Evolutionary conservation across 192 early-diverging fungal species (phyloP), one percentile per base, ranked within the genome.

Genomic region (Lobulomyces angularis): DNA sequence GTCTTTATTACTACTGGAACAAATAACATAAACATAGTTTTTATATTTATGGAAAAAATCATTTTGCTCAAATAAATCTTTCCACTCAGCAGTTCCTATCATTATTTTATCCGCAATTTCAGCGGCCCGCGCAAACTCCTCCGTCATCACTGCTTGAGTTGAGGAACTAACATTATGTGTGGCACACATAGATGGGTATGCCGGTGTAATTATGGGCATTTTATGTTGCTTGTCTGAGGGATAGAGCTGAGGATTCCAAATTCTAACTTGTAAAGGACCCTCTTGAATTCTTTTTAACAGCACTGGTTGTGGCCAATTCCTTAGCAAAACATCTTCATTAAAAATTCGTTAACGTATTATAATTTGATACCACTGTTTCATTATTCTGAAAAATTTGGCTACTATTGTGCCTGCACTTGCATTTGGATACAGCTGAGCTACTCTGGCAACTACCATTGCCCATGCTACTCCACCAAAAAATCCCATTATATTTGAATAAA

Each of bases 121-220:
- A 5, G 67, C 69, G 0, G 84, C 90, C 28, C 81, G 70, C 47
- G 78, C 70, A 43, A 93, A 84, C 64, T 98, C 94, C 11, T 70
- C 58, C 8, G 73, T 77, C 43, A 90, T 96, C 11, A 98, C 78
- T 3, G 46, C 49, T 18, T 79, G 74, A 0, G 94, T 95, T 2
- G 88, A 92, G 37, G 65, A 50, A 1, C 84, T 88, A 8, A 98
- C 91, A 50, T 95, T 98, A 59, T 95, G 91, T 2, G 94, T 98
- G 2, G 90, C 77, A 56, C 91, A 95, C 90, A 92, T 95, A 18
- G 86, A 88, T 21, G 94, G 94, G 46, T 98, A 98, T 2, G 94
- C 90, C 3, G 94, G 94, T 7, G 94, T 98, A 50, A 98, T 98
- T 42, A 98, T 86, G 5, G 94, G 94, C 89, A 98, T 94, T 18